Base-by-base conservation (phyloP, 2,329 filamentous ascomycete species). In the Fusarium chaquense region DNA sequence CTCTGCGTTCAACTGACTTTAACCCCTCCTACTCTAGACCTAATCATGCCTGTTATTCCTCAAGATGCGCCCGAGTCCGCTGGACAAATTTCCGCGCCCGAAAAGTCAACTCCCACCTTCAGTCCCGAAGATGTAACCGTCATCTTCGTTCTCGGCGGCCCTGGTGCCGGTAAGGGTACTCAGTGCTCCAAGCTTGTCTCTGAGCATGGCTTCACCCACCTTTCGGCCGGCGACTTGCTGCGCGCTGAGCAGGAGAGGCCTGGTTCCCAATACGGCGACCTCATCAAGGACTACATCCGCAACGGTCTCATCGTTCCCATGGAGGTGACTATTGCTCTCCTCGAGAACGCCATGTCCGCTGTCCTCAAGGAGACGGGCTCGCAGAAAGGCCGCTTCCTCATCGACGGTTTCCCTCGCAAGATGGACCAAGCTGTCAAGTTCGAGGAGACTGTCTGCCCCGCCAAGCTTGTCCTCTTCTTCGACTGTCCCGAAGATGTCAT, bases 281-380 rank as follows among this genome's bases (percentile, higher is more conserved):
- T 98, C 83, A 99, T 99, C 87, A 91, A 91, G 79, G 87, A 91
- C 74, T 94, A 96, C 84, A 99, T 99, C 85, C 93, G 91, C 78
- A 91, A 99, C 79, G 96, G 96, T 63, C 90, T 90, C 74, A 99
- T 99, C 80, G 96, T 99, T 69, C 96, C 96, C n/a, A 97, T 97
- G 93, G 95, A 98, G 81, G 94, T 98, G 52, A 99, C 96, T 7
- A 91, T 99, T 63, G 91, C 94, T 76, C 83, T 99, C 36, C 87
- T 99, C 44, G 94, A 98, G 82, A 97, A 97, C 81, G 93, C 94
- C 62, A 98, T 99, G 93, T 86, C 85, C 59, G 89, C 87, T 11
- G 85, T 87, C 15, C 88, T 97, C 54, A 77, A 84, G 58, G 81
- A 85, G 59, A 80, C 83, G 15, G 75, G 77, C 53, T 74, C 69